Percentiles rank a stretch among this genome's conserved stretches.
Evolutionary conservation across 2,329 filamentous ascomycete genomes (phyloP).

Genomic region (Podosphaera aphanis): DNA sequence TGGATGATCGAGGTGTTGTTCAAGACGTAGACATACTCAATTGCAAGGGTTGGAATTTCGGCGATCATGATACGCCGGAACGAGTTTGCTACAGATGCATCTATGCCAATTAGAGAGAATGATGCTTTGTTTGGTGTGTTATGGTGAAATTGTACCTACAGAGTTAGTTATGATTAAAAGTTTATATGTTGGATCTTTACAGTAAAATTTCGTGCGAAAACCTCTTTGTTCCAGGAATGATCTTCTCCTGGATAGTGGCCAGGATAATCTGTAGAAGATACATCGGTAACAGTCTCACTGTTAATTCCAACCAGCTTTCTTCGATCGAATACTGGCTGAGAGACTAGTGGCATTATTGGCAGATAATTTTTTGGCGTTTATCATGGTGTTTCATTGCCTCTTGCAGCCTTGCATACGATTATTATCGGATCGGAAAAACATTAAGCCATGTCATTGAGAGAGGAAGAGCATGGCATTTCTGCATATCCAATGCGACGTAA

Average conservation of each 20-base stretch:
- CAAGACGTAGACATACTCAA: conserved; percentile 78
- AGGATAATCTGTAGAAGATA: conserved; percentile 76
- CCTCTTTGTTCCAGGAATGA: conserved; percentile 51
- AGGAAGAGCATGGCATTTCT: not conserved
- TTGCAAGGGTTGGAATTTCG: conserved; percentile 82
- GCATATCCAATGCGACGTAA: too few species aligned
- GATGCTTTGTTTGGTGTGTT: conserved; percentile 55
- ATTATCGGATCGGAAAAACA: not conserved
- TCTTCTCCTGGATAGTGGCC: conserved; percentile 50
- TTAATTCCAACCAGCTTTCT: conserved; percentile 62
- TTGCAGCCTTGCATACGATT: not conserved
- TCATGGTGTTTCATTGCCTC: too few species aligned
- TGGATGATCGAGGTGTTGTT: conserved; percentile 98
- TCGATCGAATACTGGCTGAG: conserved; percentile 32
- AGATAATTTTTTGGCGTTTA: not conserved
- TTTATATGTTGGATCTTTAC: not conserved
- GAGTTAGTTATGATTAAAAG: not conserved
- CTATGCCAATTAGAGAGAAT: conserved; percentile 80
- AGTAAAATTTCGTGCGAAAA: conserved; percentile 44
- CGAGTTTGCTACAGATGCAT: conserved; percentile 85
- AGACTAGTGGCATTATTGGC: conserved; percentile 15
- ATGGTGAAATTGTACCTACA: conserved; percentile 55
- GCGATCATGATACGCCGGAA: conserved; percentile 89
- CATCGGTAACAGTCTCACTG: conserved; percentile 72
- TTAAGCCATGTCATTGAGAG: not conserved